Base-by-base conservation (phyloP, 1,139 yeast species). In the Debaryomycetaceae sp. region DNA sequence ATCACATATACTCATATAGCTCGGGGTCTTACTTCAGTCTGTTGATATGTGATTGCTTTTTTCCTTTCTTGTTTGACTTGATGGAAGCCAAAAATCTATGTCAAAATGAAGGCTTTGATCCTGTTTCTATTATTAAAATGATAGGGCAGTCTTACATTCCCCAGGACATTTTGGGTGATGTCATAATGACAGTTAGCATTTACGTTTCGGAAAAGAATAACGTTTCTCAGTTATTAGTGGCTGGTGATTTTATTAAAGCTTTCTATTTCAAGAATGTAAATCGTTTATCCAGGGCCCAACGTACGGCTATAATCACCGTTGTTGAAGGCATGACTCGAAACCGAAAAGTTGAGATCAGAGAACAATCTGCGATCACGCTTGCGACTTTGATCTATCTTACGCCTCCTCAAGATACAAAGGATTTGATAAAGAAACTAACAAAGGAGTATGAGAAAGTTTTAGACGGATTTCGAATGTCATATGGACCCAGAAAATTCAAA, bases 381-480 rank as follows among this genome's bases (percentile, higher is more conserved):
- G 78, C 96, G 1, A 92, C 95, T 6, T 77, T 92, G 48, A 77
- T 92, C 34, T 89, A 92, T 52, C 81, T 88, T 44, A 76, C 87
- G n/a, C 79, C 87, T 1, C 75, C 75, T 1, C 61, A 67, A 8
- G 87, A 83, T 39, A 76, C 81, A 9, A 67, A 63, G 33, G 48
- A 30, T 5, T 43, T 69, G 8, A 67, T 72, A 13, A 38, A 41
- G 5, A 42, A 46, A n/a, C 63, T 55, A 42, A 59, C 56, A 30
- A 41, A 41, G 13, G 39, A 44, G 7, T 72, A 59, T 43, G 51
- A 63, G 3, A 41, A 47, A 9, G 61, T 62, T 31, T 58, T 73
- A 41, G 73, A 68, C 36, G 44, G 41, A 14, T 44, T 62, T 43
- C 63, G 70, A 53, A 67, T 42, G 38, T 59, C 53, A 41, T 60